Conservation (phyloP, 352 stramenopile genomes). For the Globisporangium echinulatum region DNA sequence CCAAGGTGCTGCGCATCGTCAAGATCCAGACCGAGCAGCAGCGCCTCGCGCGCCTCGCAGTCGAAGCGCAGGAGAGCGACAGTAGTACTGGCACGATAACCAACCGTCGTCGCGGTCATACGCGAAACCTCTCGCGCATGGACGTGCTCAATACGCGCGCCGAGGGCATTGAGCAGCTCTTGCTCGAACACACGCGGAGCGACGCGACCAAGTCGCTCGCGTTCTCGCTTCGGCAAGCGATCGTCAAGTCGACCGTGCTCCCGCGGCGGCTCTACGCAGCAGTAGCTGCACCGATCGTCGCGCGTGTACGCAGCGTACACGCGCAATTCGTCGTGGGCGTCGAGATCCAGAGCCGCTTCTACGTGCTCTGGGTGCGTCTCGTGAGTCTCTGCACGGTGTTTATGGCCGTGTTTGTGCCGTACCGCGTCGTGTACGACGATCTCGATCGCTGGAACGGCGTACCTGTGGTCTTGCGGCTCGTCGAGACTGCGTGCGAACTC, state of each 20-base stretch:
- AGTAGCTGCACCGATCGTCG: too few relatives aligned
- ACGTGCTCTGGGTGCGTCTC: constrained; percentile 47
- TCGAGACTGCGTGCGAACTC: constrained; percentile 37
- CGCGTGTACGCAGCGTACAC: neutral
- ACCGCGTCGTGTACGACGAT: constrained; percentile 49
- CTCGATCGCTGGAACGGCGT: constrained; percentile 36
- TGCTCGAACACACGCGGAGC: constrained; percentile 26
- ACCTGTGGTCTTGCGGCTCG: constrained; percentile 21
- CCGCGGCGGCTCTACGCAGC: constrained; percentile 1
- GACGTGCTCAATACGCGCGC: constrained; percentile 40
- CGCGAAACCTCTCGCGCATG: constrained; percentile 26
- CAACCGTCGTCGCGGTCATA: constrained; percentile 15
- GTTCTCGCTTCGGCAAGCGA: constrained; percentile 6
- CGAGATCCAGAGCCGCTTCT: constrained; percentile 51
- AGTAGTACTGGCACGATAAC: neutral
- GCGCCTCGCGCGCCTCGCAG: constrained; percentile 30
- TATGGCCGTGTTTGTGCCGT: constrained; percentile 39
- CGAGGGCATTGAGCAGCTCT: constrained; percentile 43
- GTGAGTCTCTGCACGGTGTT: constrained; percentile 41
- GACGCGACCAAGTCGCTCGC: constrained; percentile 11
- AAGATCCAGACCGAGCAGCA: constrained; percentile 65
- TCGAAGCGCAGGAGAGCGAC: constrained; percentile 25
- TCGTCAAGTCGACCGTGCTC: constrained; percentile 5
- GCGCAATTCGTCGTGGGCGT: constrained; percentile 11
- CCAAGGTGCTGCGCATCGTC: constrained; percentile 54